Base-by-base conservation (phyloP, 192 early-diverging fungal genomes). In the Mortierella claussenii region DNA sequence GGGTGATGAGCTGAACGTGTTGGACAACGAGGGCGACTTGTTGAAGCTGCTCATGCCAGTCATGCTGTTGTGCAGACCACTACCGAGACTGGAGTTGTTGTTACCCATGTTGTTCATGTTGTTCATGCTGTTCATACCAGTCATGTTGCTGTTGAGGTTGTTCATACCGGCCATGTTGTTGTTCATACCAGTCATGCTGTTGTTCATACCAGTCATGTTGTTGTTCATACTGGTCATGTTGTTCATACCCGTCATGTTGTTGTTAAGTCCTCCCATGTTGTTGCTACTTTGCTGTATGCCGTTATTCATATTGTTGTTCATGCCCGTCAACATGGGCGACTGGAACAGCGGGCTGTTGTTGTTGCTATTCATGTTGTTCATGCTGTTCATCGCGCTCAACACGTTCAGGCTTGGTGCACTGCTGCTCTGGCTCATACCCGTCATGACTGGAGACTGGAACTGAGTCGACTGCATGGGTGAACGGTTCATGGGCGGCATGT, bases 11-110 rank as follows among this genome's bases (percentile, higher is more conserved):
- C n/a, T 43, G 44, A 66, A 60, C 43, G 58, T 28, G 43, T 75
- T 75, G 1, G 70, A 65, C 62, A 75, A 10, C n/a, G 61, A 66
- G 3, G 71, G 71, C 13, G 71, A 75, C 58, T 61, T 75, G 71
- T 75, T 75, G 42, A 75, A 60, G 12, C 31, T 51, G 26, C 45
- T 59, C 44, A 58, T 63, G 24, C 69, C 60, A 9, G 44, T 33
- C 40, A 53, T 69, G 43, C 54, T 70, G 40, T 43, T 60, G 45
- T 70, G 60, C 52, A 70, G n/a, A 28, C 67, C 57, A 27, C 47
- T 21, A 56, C 62, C 49, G 54, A 51, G 62, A 52, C 27, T 73
- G 59, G 58, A 56, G 61, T 59, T 59, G 48, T 65, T 58, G 43
- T 49, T 60, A 45, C 33, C 47, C 15, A 7, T 51, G 27, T 56